Evolutionary conservation across 257 asterid genomes (phyloP), one percentile per base, ranked within the genome.

Genomic region (Gentiana dahurica): DNA sequence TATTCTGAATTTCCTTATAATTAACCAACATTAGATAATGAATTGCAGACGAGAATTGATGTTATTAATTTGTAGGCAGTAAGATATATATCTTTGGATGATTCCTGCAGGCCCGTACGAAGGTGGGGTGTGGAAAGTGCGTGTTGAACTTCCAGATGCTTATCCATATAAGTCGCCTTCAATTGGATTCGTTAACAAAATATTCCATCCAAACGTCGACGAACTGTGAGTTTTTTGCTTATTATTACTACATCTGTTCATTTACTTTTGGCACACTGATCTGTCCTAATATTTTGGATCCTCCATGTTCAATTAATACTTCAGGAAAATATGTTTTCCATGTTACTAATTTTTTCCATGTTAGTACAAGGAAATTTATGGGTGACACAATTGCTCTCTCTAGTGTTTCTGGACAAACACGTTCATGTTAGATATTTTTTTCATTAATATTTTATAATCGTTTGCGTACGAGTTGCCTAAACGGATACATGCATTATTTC

Each of bases 91-190:
- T 24, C 12, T 8, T 5, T 6, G 3, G 33, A 15, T 49, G n/a
- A 15, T 43, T 15, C 47, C 43, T 68, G 43, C 77, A 89, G 96
- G 97, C 73, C 88, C 73, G 33, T 89, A 89, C 8, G 98, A 87
- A 75, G 95, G 91, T 55, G 97, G 95, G 54, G 85, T 84, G 59
- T 86, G 95, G 97, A 86, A 86, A 77, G 79, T 89, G 62, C 92
- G 83, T 0, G 97, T 89, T 4, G 94, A 89, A 66, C 80, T 89
- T 68, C 93, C 95, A 3, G 95, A 89, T 76, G 95, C 95, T 65
- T 89, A 89, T 69, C 97, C 95, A 64, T 89, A 86, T 78, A 86
- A 86, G 73, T 86, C 97, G 55, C 97, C 95, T 52, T 89, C 97
- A 57, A 84, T 87, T 44, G 95, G 93, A 9, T 89, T 89, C 57